Base-by-base conservation (phyloP, 2,329 filamentous ascomycete genomes). In the Rhynchosporium agropyri region DNA sequence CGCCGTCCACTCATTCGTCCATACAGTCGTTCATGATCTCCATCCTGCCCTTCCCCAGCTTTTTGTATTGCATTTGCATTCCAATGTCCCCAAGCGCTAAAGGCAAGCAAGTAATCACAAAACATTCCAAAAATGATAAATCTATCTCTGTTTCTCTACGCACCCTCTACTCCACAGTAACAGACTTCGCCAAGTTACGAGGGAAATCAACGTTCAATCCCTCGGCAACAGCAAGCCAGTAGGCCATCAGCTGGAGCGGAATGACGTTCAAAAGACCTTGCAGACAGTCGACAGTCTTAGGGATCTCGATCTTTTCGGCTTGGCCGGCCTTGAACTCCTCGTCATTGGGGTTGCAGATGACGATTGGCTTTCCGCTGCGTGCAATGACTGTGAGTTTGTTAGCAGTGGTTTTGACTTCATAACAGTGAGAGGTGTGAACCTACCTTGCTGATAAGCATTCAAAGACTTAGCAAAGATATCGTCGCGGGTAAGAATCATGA, bases 401-500 rank as follows among this genome's bases (percentile, higher is more conserved):
- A 77, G 75, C 67, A 62, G 66, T 26, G 26, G 45, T 3, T 46
- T 13, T 51, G 48, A 43, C 45, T 45, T 55, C 50, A 2, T 49
- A 15, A 26, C 15, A 28, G 7, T 0, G 20, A 33, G n/a, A 4
- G n/a, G 49, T n/a, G 43, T 33, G 5, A 61, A 73, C 84, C 76
- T 82, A 91, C 89, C 88, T 84, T 99, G 95, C 81, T 99, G 95
- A 79, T 98, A 99, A 73, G 95, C 95, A 78, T 99, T 99, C 74
- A 99, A 84, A n/a, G 95, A 98, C 83, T 99, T 99, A 77, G 90
- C 90, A 82, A 99, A 99, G 75, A 99, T 89, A 72, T 92, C 85
- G 76, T 99, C 95, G 65, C 95, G 90, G 60, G 95, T 99, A 66
- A 99, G 84, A 75, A 99, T 98, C 95, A 99, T 99, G 79, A 99